Evolutionary conservation across 768 basidiomycete genomes (phyloP).

Genomic region (Tulasnella sp.): DNA sequence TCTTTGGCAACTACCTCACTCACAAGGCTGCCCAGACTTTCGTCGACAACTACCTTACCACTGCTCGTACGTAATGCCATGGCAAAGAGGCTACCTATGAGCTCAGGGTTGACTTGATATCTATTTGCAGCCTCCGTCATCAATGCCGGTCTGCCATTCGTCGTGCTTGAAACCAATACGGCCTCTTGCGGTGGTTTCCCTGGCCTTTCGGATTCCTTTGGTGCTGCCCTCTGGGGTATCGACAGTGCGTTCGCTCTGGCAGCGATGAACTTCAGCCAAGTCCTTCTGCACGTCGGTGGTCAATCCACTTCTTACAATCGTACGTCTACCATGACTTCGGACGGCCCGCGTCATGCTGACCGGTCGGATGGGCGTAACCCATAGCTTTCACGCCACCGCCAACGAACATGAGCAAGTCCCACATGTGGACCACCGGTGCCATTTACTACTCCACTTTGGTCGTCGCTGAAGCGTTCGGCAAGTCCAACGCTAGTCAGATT

Average conservation of each 20-base stretch:
- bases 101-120: not conserved
- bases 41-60: slow-evolving; percentile 50
- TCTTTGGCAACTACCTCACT: slow-evolving; percentile 53
- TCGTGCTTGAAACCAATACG: slow-evolving; percentile 68
- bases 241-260: slow-evolving; percentile 50
- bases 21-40: slow-evolving; percentile 54
- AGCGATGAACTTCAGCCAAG: slow-evolving; percentile 47
- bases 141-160: slow-evolving; percentile 42
- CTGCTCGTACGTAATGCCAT: slow-evolving; percentile 36
- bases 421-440: slow-evolving; percentile 49
- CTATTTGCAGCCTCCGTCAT: slow-evolving; percentile 39
- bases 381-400: slow-evolving; percentile 54
- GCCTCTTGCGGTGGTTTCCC: slow-evolving; percentile 56
- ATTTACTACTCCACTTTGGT: slow-evolving; percentile 49
- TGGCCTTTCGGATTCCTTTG: slow-evolving; percentile 51
- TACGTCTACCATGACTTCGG: slow-evolving; percentile 37
- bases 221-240: slow-evolving; percentile 50
- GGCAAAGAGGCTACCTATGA: not conserved
- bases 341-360: not conserved
- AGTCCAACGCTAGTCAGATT: slow-evolving; percentile 44
- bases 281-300: slow-evolving; percentile 50
- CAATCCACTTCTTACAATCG: slow-evolving; percentile 52
- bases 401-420: slow-evolving; percentile 41
- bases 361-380: not conserved
- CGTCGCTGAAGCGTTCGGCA: slow-evolving; percentile 48